Conservation (phyloP, 2,329 filamentous ascomycete genomes). For the Aspergillus sergii region DNA sequence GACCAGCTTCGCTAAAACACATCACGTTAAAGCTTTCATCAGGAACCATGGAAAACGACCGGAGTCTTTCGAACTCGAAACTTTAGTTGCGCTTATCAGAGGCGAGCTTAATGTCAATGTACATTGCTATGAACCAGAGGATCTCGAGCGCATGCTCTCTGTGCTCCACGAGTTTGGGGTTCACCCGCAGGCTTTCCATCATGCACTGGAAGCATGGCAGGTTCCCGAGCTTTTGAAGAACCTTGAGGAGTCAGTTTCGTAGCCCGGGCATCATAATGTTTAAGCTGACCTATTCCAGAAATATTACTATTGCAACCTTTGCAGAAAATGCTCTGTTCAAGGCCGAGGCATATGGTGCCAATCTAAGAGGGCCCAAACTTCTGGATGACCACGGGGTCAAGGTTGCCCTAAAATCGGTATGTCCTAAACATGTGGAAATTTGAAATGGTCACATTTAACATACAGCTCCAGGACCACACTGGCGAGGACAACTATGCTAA, state of each 20-base stretch:
- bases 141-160: slow-evolving; percentile 64
- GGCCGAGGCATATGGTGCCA: slow-evolving; percentile 65
- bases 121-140: slow-evolving; percentile 71
- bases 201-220: slow-evolving; percentile 68
- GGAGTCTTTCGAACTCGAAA: slow-evolving; percentile 63
- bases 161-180: slow-evolving; percentile 72
- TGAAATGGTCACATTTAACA: background rate
- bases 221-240: slow-evolving; percentile 59
- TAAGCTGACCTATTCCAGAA: slow-evolving; percentile 7
- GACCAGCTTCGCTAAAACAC: background rate
- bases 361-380: slow-evolving; percentile 67
- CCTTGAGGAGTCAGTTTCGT: background rate
- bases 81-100: slow-evolving; percentile 62
- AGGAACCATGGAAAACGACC: background rate
- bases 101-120: slow-evolving; percentile 71
- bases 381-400: slow-evolving; percentile 67
- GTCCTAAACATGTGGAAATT: slow-evolving; percentile 11
- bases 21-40: background rate
- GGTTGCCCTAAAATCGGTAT: slow-evolving; percentile 69
- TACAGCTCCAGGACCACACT: slow-evolving; percentile 3
- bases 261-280: background rate
- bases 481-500: slow-evolving; percentile 7
- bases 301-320: slow-evolving; percentile 62
- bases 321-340: slow-evolving; percentile 76
- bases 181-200: slow-evolving; percentile 67